Percentiles rank a stretch among this genome's conserved stretches.
These are phyloP conservation scores for Metarhizium anisopliae DNA, from an alignment of 2,329 filamentous ascomycete genomes.

Conservation along the genomic window DNA sequence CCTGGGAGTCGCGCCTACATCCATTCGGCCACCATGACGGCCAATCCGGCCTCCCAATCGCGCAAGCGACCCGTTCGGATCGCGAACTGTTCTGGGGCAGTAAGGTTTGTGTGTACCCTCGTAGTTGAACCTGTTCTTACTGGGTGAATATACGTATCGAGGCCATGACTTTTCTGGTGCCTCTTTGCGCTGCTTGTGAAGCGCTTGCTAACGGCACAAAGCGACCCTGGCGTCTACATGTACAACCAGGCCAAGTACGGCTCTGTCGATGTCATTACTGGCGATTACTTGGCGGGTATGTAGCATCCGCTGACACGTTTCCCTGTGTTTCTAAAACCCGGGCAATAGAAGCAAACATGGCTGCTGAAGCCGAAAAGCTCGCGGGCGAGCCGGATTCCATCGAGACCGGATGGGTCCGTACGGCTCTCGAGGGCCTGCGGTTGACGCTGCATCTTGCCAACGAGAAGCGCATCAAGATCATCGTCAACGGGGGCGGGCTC, in stretches of 20 bases:
- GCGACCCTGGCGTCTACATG: constrained; percentile 16
- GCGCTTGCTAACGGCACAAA: background rate
- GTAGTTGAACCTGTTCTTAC: background rate
- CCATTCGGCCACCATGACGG: background rate
- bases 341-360: constrained; percentile 18
- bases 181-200: background rate
- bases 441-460: constrained; percentile 22
- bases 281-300: constrained; percentile 40
- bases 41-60: background rate
- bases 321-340: constrained; percentile 11
- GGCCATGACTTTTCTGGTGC: background rate
- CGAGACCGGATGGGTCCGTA: constrained; percentile 12
- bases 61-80: constrained; percentile 12
- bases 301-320: background rate
- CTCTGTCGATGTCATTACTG: constrained; percentile 40
- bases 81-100: constrained; percentile 17
- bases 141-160: background rate
- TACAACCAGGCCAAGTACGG: constrained; percentile 19
- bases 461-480: constrained; percentile 41
- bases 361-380: constrained; percentile 10
- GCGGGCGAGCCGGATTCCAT: background rate
- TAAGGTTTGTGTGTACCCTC: background rate
- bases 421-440: constrained; percentile 15
- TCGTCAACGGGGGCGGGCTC: constrained; percentile 47
- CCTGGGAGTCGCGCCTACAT: background rate